Evolutionary conservation across 768 basidiomycete genomes (phyloP).

Genomic region (Termitomyces sp.): DNA sequence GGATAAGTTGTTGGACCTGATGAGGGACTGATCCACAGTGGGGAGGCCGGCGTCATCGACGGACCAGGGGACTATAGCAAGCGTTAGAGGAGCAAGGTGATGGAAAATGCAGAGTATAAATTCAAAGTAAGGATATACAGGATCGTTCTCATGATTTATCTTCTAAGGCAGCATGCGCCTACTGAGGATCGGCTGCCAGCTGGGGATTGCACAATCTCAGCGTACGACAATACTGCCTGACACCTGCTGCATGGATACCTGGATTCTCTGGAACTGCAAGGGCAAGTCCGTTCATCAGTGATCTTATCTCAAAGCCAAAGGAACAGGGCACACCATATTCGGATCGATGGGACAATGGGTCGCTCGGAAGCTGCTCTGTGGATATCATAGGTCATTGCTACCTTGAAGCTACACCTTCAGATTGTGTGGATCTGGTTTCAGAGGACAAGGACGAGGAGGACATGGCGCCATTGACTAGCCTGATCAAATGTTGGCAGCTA

Average conservation of each 20-base stretch:
- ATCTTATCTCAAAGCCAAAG: not conserved
- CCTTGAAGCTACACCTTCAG: not conserved
- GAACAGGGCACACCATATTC: constrained; percentile 68
- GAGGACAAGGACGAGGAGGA: constrained; percentile 33
- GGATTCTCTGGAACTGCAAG: constrained; percentile 72
- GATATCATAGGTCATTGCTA: constrained; percentile 82
- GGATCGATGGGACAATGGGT: constrained; percentile 88
- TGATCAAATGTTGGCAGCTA: constrained; percentile 89
- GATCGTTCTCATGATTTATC: constrained; percentile 5
- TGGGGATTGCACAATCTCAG: constrained; percentile 78
- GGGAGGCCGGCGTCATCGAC: not conserved
- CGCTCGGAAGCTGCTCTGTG: constrained; percentile 83
- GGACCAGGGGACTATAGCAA: too few relatives aligned
- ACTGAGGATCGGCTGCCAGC: constrained; percentile 63
- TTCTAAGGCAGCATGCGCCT: constrained; percentile 73
- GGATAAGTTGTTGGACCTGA: constrained; percentile 67
- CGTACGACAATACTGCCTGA: constrained; percentile 80
- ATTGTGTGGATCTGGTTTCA: constrained; percentile 25
- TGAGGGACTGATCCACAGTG: constrained; percentile 70
- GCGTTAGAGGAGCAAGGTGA: not conserved
- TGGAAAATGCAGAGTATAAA: too few relatives aligned
- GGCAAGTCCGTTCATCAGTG: too few relatives aligned
- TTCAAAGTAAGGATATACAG: too few relatives aligned
- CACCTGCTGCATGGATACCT: constrained; percentile 86
- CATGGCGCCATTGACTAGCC: constrained; percentile 82